These are phyloP conservation scores for Trypanosoma avium DNA, from an alignment of 208 protist genomes.

Conservation along the genomic window DNA sequence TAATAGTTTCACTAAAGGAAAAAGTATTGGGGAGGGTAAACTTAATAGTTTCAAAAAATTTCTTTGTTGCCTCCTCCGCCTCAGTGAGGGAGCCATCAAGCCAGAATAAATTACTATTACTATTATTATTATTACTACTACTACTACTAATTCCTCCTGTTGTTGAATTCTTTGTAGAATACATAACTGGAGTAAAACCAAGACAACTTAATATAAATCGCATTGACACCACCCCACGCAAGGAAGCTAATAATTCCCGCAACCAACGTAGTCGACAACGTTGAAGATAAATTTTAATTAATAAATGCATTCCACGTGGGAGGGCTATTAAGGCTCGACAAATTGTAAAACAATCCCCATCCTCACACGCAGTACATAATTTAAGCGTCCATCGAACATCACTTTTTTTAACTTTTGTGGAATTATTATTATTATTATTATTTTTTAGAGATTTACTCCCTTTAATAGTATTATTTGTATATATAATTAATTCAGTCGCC, in stretches of 20 bases:
- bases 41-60: constrained; percentile 72
- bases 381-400: constrained; percentile 44
- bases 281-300: constrained; percentile 80
- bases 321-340: constrained; percentile 46
- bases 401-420: constrained; percentile 25
- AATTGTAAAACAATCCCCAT: constrained; percentile 62
- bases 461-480: constrained; percentile 51
- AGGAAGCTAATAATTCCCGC: constrained; percentile 42
- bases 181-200: constrained; percentile 48
- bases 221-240: constrained; percentile 56
- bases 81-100: constrained; percentile 58
- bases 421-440: constrained; percentile 9
- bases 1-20: constrained; percentile 50
- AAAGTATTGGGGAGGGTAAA: constrained; percentile 51
- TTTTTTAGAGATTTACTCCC: no score
- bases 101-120: constrained; percentile 56
- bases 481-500: constrained; percentile 80
- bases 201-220: constrained; percentile 58
- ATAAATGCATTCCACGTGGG: constrained; percentile 49
- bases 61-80: constrained; percentile 36
- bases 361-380: constrained; percentile 68
- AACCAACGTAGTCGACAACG: constrained; percentile 77
- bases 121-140: no score
- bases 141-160: not conserved
- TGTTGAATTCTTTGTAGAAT: not conserved